Evolutionary conservation across 805 yeast genomes (phyloP).

Genomic region (Candida adriatica): DNA sequence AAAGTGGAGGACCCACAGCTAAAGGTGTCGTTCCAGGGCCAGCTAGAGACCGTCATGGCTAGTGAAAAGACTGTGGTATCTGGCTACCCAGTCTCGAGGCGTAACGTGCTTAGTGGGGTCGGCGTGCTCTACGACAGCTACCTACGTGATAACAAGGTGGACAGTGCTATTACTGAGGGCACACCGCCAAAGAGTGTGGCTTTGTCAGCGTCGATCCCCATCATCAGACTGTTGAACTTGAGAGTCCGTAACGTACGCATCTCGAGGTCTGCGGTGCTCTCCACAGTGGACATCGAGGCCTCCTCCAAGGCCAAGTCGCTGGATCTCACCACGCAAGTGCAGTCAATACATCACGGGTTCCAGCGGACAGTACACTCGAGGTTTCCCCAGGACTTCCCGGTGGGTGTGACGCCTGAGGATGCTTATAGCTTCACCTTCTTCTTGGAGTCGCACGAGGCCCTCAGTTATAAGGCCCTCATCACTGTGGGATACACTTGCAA

Average conservation of each 20-base stretch:
- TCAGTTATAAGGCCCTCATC: constrained; percentile 18
- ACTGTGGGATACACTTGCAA: constrained; percentile 25
- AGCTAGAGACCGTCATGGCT: neutral
- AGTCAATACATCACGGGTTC: constrained; percentile 13
- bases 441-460: constrained; percentile 15
- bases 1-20: constrained; percentile 16
- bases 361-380: constrained; percentile 19
- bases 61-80: neutral
- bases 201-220: constrained; percentile 17
- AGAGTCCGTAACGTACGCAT: constrained; percentile 41
- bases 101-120: constrained; percentile 17
- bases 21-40: constrained; percentile 6
- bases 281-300: constrained; percentile 41
- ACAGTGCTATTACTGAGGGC: neutral
- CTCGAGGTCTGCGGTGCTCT: constrained; percentile 39
- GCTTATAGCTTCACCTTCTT: constrained; percentile 23
- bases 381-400: constrained; percentile 20
- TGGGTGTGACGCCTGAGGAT: constrained; percentile 21
- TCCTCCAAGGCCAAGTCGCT: constrained; percentile 32
- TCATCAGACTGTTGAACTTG: constrained; percentile 35
- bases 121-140: constrained; percentile 14
- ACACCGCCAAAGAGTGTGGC: constrained; percentile 1
- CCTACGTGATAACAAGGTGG: constrained; percentile 14
- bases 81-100: constrained; percentile 16
- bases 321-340: constrained; percentile 11